These are phyloP conservation scores for Arachnomyces sp. DNA, from an alignment of 2,329 filamentous ascomycete genomes.

Conservation along the genomic window DNA sequence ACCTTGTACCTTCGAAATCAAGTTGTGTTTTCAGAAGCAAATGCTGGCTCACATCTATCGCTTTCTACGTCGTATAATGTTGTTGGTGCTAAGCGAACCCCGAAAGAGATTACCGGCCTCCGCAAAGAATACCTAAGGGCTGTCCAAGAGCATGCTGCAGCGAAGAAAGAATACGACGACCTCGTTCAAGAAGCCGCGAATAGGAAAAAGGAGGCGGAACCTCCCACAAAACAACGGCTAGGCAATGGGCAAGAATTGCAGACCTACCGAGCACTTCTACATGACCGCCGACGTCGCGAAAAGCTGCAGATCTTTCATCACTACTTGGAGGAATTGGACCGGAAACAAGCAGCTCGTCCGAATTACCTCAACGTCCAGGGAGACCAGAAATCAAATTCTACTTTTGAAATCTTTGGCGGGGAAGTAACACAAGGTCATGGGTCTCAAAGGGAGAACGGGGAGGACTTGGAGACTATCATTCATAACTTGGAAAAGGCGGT, in stretches of 20 bases:
- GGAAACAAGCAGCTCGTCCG: constrained; percentile 16
- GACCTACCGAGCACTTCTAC: constrained; percentile 39
- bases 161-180: constrained; percentile 31
- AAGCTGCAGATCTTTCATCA: constrained; percentile 42
- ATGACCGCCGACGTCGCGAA: constrained; percentile 37
- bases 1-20: constrained; percentile 32
- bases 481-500: constrained; percentile 34
- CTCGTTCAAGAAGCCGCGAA: constrained; percentile 26
- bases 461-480: constrained; percentile 26
- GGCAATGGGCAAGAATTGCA: constrained; percentile 20
- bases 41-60: constrained; percentile 26
- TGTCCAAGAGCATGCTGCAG: constrained; percentile 35
- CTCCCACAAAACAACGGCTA: constrained; percentile 14
- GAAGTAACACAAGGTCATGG: constrained; percentile 6
- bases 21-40: constrained; percentile 24
- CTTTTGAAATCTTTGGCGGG: constrained; percentile 12
- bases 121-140: constrained; percentile 41
- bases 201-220: constrained; percentile 18
- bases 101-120: constrained; percentile 33
- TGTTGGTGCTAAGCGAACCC: constrained; percentile 26
- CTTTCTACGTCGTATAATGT: constrained; percentile 27
- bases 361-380: constrained; percentile 18
- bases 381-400: constrained; percentile 10
- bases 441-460: constrained; percentile 2
- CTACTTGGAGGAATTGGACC: constrained; percentile 35